A percentile compares a stretch with the other conserved stretches of the same genome.
These are phyloP conservation scores for Periconia macrospinosa DNA, from an alignment of 2,329 filamentous ascomycete species.

Conservation along the genomic window DNA sequence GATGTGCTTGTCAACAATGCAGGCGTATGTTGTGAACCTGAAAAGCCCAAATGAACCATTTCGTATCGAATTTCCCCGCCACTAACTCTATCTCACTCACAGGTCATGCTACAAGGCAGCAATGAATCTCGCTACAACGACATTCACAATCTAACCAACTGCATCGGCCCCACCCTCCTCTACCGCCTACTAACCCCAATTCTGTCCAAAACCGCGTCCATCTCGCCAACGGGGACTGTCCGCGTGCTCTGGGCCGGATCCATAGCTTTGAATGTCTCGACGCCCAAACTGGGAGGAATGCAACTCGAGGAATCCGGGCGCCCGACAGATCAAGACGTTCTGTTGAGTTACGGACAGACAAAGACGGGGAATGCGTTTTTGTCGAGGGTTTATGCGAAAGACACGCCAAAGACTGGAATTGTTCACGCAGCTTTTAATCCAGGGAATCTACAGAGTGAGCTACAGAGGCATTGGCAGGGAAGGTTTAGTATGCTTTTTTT, in stretches of 20 bases:
- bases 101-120: constrained; percentile 8
- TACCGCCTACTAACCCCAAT: constrained; percentile 34
- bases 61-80: not conserved
- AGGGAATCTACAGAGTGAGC: constrained; percentile 42
- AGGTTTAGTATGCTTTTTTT: not conserved
- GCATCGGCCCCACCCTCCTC: constrained; percentile 39
- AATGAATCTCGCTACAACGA: constrained; percentile 29
- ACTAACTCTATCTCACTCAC: not conserved
- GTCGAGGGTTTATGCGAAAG: constrained; percentile 1
- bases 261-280: constrained; percentile 3
- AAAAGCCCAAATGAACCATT: not conserved
- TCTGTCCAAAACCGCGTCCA: constrained; percentile 26
- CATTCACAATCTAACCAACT: constrained; percentile 39
- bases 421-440: constrained; percentile 35
- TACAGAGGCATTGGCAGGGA: constrained; percentile 1
- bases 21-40: constrained; percentile 61
- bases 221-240: constrained; percentile 17
- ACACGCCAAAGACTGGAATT: constrained; percentile 4
- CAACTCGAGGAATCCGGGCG: constrained; percentile 6
- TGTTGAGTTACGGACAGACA: constrained; percentile 10
- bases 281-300: constrained; percentile 14
- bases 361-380: constrained; percentile 23
- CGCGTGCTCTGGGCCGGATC: constrained; percentile 18
- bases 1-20: constrained; percentile 96
- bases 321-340: not conserved